Base-by-base conservation (phyloP, 2,329 filamentous ascomycete genomes). In the Colletotrichum brevisporum region DNA sequence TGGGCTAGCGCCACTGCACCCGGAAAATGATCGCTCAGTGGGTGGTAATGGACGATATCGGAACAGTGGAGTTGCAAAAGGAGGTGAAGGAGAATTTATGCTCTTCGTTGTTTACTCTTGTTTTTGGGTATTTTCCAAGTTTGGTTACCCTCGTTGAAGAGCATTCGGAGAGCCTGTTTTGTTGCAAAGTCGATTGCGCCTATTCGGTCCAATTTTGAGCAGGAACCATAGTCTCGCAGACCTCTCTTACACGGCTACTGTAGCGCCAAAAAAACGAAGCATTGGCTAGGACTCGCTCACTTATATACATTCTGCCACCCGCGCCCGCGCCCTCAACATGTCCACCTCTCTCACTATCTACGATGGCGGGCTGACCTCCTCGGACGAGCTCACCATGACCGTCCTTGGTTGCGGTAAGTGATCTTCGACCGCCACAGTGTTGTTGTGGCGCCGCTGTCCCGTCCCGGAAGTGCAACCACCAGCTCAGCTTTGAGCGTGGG, bases 331-430 rank as follows among this genome's bases (percentile, higher is more conserved):
- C 68, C 63, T 71, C 71, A 75, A 64, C 48, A 78, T 77, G 74
- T 58, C 65, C 48, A 78, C 77, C 73, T 58, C 74, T 76, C 69
- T 61, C n/a, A 75, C 73, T 48, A 75, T 81, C 66, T 81, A 81
- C 21, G 58, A 61, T 24, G 56, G 56, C 31, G 48, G 58, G 36
- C 31, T 18, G 66, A 77, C 79, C 75, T 77, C 79, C 52, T 75
- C 78, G 36, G 84, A 48, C 48, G 59, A 85, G 74, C 86, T 94
- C 72, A 95, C 92, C 73, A 86, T 97, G 83, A 89, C 93, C 71
- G 89, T 96, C 71, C 86, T 97, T 67, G 94, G 94, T 75, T 96
- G 93, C 80, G 94, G 93, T 92, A 86, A 77, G 88, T 83, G 31
- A 21, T 36, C 59, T 26, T 36, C 8, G 27, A 31, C 27, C 27